Conservation (phyloP, 1,284 basidiomycete genomes). For the Trametes hirsuta region DNA sequence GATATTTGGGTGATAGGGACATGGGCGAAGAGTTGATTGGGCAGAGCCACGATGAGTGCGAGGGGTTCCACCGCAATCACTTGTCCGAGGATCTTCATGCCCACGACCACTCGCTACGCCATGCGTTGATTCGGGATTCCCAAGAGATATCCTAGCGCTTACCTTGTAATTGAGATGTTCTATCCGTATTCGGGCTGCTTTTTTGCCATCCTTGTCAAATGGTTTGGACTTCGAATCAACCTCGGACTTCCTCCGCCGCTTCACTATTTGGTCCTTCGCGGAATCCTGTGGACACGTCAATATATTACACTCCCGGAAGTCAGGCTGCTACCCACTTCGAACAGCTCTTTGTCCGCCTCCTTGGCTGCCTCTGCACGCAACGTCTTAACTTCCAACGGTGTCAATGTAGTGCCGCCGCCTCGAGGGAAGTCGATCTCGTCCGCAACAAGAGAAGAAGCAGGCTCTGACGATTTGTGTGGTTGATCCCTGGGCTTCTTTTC, state of each 20-base stretch:
- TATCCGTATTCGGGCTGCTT: constrained; percentile 60
- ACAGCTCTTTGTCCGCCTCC: constrained; percentile 84
- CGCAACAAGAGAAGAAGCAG: constrained; percentile 47
- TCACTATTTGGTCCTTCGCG: constrained; percentile 40
- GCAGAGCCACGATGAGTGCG: constrained; percentile 90
- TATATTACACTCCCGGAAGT: neutral
- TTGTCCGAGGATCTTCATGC: constrained; percentile 88
- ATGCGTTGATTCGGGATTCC: neutral
- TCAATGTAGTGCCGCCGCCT: constrained; percentile 83
- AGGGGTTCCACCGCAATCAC: constrained; percentile 89
- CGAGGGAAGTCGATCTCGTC: constrained; percentile 95
- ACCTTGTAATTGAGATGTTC: constrained; percentile 97
- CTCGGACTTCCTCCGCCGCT: constrained; percentile 56
- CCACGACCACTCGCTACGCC: constrained; percentile 74
- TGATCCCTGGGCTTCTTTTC: constrained; percentile 32
- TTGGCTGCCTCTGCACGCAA: constrained; percentile 83
- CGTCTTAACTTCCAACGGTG: constrained; percentile 89
- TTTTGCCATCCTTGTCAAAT: constrained; percentile 41
- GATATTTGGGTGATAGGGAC: constrained; percentile 96
- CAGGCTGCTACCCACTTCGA: constrained; percentile 49
- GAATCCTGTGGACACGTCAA: constrained; percentile 37
- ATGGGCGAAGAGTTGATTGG: constrained; percentile 94
- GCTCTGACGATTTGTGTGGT: constrained; percentile 28
- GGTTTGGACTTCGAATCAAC: constrained; percentile 41
- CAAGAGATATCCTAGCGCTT: neutral